A percentile compares a stretch with the other conserved stretches of the same genome.
Evolutionary conservation across 139 green algal genomes (phyloP).

Genomic region (Auxenochlorella pyrenoidosa): DNA sequence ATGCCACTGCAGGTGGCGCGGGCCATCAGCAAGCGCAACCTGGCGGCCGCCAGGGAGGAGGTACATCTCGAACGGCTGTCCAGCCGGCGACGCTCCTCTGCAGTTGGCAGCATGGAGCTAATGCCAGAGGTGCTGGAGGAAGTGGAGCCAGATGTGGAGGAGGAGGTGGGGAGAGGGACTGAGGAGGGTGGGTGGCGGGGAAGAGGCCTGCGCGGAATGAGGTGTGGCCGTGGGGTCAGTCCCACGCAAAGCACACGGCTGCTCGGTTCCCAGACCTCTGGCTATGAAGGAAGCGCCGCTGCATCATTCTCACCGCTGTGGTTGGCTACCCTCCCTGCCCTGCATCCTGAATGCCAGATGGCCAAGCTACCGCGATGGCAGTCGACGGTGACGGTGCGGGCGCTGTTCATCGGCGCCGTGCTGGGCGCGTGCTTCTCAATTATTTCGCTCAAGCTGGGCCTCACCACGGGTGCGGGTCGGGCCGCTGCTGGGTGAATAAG

Average conservation of each 20-base stretch:
- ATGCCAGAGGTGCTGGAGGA: neutral
- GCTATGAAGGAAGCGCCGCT: neutral
- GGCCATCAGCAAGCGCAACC: neutral
- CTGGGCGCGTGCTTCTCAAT: conserved; percentile 28
- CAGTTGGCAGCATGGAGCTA: neutral
- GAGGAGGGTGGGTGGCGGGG: neutral
- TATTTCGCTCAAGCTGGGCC: conserved; percentile 31
- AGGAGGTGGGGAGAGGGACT: neutral
- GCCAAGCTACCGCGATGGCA: conserved; percentile 3
- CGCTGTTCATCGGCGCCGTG: conserved; percentile 1
- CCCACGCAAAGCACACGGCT: neutral
- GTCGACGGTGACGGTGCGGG: conserved; percentile 9
- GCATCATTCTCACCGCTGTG: neutral
- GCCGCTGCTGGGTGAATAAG: neutral
- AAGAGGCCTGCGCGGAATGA: neutral
- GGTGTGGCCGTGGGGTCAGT: too few relatives aligned
- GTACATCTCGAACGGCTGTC: neutral
- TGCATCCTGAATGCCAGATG: neutral
- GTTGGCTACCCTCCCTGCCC: neutral
- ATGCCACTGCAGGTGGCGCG: neutral
- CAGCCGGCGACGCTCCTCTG: neutral
- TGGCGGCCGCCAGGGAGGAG: neutral
- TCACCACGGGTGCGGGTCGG: neutral
- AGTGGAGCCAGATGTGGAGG: neutral
- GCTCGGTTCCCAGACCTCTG: neutral